phyloP scores from a whole-genome alignment of 805 yeast genomes.

The Kazachstania taianensis region DNA sequence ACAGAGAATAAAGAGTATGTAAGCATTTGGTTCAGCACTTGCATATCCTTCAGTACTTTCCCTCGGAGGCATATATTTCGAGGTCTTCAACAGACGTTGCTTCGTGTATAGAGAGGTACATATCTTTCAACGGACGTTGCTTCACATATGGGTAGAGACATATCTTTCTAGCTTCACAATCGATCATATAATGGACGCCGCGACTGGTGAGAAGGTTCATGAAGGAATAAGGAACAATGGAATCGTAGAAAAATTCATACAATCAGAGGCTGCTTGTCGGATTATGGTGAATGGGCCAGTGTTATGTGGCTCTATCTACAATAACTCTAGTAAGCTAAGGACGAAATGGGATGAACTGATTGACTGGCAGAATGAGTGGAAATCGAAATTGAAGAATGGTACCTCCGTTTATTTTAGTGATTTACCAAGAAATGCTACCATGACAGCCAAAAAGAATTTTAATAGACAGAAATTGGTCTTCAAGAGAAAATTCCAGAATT shows the following conservation, averaged over 20 bases:
- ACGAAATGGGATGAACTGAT: constrained; percentile 27
- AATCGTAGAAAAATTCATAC: constrained; percentile 1
- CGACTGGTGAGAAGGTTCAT: neutral
- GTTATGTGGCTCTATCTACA: constrained; percentile 2
- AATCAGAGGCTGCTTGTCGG: constrained; percentile 1
- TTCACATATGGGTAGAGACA: too few relatives aligned
- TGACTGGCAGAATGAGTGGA: constrained; percentile 57
- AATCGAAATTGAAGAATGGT: constrained; percentile 40
- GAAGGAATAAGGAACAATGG: neutral
- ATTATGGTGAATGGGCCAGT: neutral
- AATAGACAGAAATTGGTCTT: constrained; percentile 1
- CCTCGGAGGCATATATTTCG: too few relatives aligned
- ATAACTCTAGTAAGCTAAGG: constrained; percentile 3
- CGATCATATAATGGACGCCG: neutral
- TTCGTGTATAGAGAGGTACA: too few relatives aligned
- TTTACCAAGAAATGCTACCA: constrained; percentile 5
- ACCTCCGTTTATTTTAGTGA: constrained; percentile 51
- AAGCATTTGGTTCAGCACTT: too few relatives aligned
- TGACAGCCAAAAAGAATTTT: constrained; percentile 2
- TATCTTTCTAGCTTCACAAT: too few relatives aligned
- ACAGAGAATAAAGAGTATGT: too few relatives aligned
- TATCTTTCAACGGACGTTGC: too few relatives aligned
- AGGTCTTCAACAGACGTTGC: too few relatives aligned
- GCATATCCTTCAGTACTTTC: too few relatives aligned
- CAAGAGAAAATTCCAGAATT: constrained; percentile 22